Evolutionary conservation across 768 basidiomycete genomes (phyloP).

Genomic region (Suillus subalutaceus): DNA sequence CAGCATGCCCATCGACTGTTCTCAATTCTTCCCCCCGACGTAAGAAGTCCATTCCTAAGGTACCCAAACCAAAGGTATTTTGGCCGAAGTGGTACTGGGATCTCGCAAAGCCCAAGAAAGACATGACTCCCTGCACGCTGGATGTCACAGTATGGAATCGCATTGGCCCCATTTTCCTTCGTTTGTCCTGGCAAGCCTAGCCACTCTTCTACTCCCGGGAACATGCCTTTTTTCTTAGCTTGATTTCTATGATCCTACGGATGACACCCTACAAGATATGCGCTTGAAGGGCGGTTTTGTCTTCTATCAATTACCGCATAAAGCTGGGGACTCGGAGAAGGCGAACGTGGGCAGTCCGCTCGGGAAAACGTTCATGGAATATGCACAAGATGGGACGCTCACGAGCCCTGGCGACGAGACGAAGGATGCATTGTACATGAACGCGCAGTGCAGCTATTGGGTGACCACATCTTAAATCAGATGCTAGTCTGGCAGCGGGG

Average conservation of each 20-base stretch:
- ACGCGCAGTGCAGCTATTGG: slow-evolving; percentile 97
- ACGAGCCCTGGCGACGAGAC: slow-evolving; percentile 83
- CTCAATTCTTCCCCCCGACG: slow-evolving; percentile 17
- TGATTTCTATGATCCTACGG: slow-evolving; percentile 63
- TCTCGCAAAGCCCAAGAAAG: slow-evolving; percentile 72
- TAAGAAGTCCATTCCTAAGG: slow-evolving; percentile 31
- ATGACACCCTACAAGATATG: slow-evolving; percentile 57
- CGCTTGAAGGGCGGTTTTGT: slow-evolving; percentile 49
- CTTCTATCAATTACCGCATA: slow-evolving; percentile 95
- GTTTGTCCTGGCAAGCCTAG: slow-evolving; percentile 84
- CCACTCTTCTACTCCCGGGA: slow-evolving; percentile 85
- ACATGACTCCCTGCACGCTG: slow-evolving; percentile 65
- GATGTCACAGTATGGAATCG: slow-evolving; percentile 86
- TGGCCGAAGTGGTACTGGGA: slow-evolving; percentile 99
- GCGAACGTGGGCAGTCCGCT: slow-evolving; percentile 96
- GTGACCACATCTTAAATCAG: slow-evolving; percentile 91
- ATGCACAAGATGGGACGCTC: slow-evolving; percentile 83
- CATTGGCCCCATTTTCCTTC: slow-evolving; percentile 82
- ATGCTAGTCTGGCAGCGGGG: slow-evolving; percentile 84
- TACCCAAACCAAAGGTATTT: slow-evolving; percentile 48
- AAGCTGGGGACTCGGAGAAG: slow-evolving; percentile 75
- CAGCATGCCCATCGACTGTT: slow-evolving; percentile 15
- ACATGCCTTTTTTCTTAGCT: slow-evolving; percentile 69
- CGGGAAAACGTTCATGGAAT: slow-evolving; percentile 86
- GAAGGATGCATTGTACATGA: slow-evolving; percentile 85